Evolutionary conservation across 2,329 filamentous ascomycete genomes (phyloP), one percentile per base, ranked within the genome.

Genomic region (Talaromyces sp.): DNA sequence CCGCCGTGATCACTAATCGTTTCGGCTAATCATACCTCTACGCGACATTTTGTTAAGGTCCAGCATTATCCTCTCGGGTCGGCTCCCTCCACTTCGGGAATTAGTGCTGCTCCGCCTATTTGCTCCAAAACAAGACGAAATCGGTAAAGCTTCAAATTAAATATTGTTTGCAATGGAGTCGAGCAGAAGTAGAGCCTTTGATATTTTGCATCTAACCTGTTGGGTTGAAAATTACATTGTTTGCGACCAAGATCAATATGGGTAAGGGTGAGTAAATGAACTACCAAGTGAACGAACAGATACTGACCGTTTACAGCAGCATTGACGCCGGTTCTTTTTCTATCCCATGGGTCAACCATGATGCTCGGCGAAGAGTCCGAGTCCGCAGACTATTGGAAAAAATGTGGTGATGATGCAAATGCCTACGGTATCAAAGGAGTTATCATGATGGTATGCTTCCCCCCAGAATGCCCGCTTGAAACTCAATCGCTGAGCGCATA

Each of bases 291-390:
- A 8, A n/a, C 6, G 17, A 36, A 8, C 28, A 4, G 4, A 36
- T 36, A 39, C n/a, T 39, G 13, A 39, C 36, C 17, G 8, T 39
- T 33, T 39, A 15, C 36, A 8, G 33, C 17, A 39, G 36, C 6
- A 7, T 39, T 39, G 36, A 81, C 85, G 6, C 86, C 85, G 1
- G 84, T 88, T 0, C 83, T 88, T 69, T 85, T 88, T 74, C 89
- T 89, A 73, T 88, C 86, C 2, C 87, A 89, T 81, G 87, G 87
- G 69, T 88, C 85, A 15, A 89, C 86, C 44, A 88, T 88, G 85
- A 89, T 89, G 87, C 75, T 89, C 15, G 87, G 86, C 39, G 87
- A 89, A 68, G 82, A 87, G 66, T 84, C 82, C 15, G 71, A 76
- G 2, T 86, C 85, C 0, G 85, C 85, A 11, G 78, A 80, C 22